phyloP scores from a whole-genome alignment of 2,329 filamentous ascomycete species.

The Colletotrichum horii region DNA sequence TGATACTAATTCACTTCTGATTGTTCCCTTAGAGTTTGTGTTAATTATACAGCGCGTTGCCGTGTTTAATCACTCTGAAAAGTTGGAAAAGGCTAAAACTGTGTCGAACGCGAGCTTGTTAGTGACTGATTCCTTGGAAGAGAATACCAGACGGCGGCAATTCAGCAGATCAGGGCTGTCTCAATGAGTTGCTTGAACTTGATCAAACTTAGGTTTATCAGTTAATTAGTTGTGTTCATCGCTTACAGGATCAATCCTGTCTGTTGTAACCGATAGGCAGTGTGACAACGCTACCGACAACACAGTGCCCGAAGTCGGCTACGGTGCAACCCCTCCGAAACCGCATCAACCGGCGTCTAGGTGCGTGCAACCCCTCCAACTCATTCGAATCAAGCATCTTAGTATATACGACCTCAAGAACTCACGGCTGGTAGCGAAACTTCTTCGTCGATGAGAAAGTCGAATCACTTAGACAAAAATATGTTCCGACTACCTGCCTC shows the following conservation, averaged over 20 bases:
- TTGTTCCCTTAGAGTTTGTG: fast-evolving
- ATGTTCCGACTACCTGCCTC: not conserved
- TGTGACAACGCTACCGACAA: not conserved
- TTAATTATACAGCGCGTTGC: fast-evolving
- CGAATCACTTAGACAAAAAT: not conserved
- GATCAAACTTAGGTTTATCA: not conserved
- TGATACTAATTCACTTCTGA: not conserved
- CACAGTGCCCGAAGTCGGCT: not conserved
- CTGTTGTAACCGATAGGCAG: not conserved
- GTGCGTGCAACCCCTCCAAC: not conserved
- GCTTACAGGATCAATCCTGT: not conserved
- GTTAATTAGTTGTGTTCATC: not conserved
- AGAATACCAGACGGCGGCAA: not conserved
- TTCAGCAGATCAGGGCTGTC: not conserved
- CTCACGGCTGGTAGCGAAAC: not conserved
- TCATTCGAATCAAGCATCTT: not conserved
- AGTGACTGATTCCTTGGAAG: not conserved
- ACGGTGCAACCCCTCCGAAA: not conserved
- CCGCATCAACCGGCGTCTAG: not conserved
- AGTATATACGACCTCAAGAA: not conserved
- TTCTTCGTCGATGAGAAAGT: not conserved
- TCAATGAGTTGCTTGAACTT: not conserved
- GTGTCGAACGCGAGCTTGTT: not conserved
- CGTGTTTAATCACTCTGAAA: not conserved
- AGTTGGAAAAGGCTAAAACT: not conserved